phyloP scores from a whole-genome alignment of 2,329 filamentous ascomycete species.

The Diaporthe sp. region DNA sequence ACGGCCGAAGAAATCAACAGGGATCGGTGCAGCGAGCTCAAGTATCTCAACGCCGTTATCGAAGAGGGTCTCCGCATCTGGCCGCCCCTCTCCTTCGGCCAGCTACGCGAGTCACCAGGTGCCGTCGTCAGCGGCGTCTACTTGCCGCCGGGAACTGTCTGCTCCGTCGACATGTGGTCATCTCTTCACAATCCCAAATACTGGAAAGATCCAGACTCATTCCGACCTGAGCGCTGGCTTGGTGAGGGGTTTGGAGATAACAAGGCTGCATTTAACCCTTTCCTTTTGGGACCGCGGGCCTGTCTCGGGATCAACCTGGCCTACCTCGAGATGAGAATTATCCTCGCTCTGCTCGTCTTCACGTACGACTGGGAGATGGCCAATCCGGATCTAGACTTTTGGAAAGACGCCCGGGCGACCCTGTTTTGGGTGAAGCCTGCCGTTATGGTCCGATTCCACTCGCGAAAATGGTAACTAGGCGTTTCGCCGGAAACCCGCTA shows the following conservation, averaged over 20 bases:
- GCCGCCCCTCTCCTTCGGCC: not conserved
- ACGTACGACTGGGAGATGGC: not conserved
- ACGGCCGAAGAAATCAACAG: slow-evolving; percentile 37
- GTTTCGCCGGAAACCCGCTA: not conserved
- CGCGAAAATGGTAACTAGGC: not conserved
- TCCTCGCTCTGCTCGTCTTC: not conserved
- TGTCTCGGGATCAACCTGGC: slow-evolving; percentile 10
- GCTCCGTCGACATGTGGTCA: not conserved
- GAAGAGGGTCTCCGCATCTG: slow-evolving; percentile 5
- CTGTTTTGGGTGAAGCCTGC: slow-evolving; percentile 46
- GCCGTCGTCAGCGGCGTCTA: not conserved
- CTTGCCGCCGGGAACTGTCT: not conserved
- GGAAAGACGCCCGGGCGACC: slow-evolving; percentile 38
- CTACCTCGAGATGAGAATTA: slow-evolving; percentile 25
- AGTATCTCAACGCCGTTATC: slow-evolving; percentile 16
- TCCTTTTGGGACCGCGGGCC: not conserved
- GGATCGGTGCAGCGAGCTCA: not conserved
- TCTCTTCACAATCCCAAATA: not conserved
- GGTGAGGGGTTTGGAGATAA: not conserved
- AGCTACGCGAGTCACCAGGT: not conserved
- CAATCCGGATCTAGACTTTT: slow-evolving; percentile 4
- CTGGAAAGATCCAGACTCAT: not conserved
- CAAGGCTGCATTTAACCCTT: slow-evolving; percentile 4
- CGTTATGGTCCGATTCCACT: slow-evolving; percentile 34
- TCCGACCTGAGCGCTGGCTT: not conserved